A percentile compares a stretch with the other conserved stretches of the same genome.
Conservation (phyloP, 345 rosid genomes). For the Eucalyptus albens region DNA sequence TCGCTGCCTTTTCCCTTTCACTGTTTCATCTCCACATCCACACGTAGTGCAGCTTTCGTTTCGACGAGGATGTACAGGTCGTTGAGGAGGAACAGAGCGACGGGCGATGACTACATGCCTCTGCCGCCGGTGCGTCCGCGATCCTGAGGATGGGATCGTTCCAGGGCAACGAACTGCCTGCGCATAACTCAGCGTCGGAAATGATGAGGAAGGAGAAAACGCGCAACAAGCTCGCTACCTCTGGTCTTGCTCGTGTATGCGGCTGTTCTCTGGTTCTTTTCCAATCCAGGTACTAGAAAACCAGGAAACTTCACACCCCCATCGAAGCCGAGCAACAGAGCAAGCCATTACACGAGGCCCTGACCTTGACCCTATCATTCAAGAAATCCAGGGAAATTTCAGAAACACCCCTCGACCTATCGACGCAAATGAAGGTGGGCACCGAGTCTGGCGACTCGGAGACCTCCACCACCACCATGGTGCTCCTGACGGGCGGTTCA, state of each 20-base stretch:
- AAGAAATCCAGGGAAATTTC: constrained; percentile 61
- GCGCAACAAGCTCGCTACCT: constrained; percentile 58
- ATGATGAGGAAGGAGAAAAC: constrained; percentile 49
- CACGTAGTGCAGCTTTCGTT: not conserved
- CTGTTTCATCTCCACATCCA: not conserved
- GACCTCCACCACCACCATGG: constrained; percentile 46
- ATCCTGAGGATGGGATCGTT: constrained; percentile 12
- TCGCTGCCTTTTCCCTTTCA: not conserved
- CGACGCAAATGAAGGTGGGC: constrained; percentile 50
- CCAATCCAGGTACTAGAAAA: not conserved
- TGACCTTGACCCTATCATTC: constrained; percentile 62
- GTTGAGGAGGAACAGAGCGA: constrained; percentile 49
- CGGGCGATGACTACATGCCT: constrained; percentile 44
- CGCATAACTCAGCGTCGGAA: constrained; percentile 25
- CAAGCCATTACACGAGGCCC: constrained; percentile 80
- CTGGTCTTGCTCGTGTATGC: constrained; percentile 61
- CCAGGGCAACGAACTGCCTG: constrained; percentile 13
- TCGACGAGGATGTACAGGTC: constrained; percentile 48
- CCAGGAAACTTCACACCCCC: no score
- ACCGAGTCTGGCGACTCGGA: constrained; percentile 34
- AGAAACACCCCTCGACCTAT: constrained; percentile 43
- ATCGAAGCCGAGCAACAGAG: constrained; percentile 43
- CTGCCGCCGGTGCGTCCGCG: constrained; percentile 17
- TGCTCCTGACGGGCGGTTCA: constrained; percentile 28
- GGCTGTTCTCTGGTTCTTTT: constrained; percentile 22